Base-by-base conservation (phyloP, 1,284 basidiomycete genomes). In the Phenoliferia sp. region DNA sequence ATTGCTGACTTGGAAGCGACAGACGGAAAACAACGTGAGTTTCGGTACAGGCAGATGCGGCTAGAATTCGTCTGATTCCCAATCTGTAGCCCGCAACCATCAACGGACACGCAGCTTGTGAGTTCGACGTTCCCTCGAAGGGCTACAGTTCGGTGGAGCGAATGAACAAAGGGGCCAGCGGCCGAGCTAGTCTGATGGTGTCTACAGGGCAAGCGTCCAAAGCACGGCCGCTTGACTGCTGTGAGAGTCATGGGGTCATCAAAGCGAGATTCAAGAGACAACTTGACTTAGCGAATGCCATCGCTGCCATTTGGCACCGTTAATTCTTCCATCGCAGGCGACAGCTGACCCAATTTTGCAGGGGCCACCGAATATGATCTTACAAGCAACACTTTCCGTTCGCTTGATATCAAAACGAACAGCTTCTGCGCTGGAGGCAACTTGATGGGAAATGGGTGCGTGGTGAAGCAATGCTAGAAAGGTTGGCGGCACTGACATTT, bases 341-440 rank as follows among this genome's bases (percentile, higher is more conserved):
- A 15, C 28, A 34, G 60, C 22, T 48, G 34, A 17, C 3, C 33
- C 34, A 7, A 34, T n/a, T 10, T 29, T 50, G 10, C 31, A 64
- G 28, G 65, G 66, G 65, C 69, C 10, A 56, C 62, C 35, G 69
- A 68, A 50, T 69, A 72, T 34, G 67, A 70, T 36, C 63, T 69
- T 15, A 48, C 56, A 0, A 58, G 48, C 64, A 76, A 77, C 64
- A 67, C 69, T 3, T 73, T 73, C 63, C 69, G 72, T 3, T 72
- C 74, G 16, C 64, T 77, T 9, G 73, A 76, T 33, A 76, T 80
- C 16, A 67, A 67, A 10, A 78, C 78, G 54, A 80, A 80, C 69
- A 75, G 79, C 12, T 80, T 80, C 70, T 80, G 79, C 66, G 79
- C 79, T 4, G 74, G 77, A 15, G 78, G 79, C 17, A 71, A 72